Conservation (phyloP, 1,139 yeast species). For the Blastobotrys apis region DNA sequence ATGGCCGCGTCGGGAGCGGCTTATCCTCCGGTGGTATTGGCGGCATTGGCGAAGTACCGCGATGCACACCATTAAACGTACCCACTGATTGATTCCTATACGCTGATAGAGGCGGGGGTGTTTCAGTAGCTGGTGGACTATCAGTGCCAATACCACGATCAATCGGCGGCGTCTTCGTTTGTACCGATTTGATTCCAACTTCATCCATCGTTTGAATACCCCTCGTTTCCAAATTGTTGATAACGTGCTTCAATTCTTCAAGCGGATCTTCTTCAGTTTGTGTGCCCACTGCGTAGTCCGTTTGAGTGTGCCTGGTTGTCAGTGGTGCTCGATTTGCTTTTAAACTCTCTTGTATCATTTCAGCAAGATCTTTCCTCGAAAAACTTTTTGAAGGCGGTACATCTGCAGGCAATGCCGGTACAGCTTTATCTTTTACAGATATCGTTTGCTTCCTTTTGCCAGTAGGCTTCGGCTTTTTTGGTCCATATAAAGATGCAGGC, state of each 20-base stretch:
- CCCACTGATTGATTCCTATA: constrained; percentile 2
- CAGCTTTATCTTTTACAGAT: constrained; percentile 5
- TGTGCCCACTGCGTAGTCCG: constrained; percentile 18
- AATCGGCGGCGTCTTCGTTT: not conserved
- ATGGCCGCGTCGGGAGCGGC: constrained; percentile 2
- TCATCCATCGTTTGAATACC: constrained; percentile 7
- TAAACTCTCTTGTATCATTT: no score
- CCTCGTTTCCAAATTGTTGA: not conserved
- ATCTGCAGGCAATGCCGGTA: constrained; percentile 5
- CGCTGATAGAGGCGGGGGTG: no score
- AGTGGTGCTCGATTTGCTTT: no score
- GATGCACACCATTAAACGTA: constrained; percentile 6
- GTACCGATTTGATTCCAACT: not conserved
- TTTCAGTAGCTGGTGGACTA: no score
- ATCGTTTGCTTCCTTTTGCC: constrained; percentile 10
- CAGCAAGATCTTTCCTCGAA: not conserved
- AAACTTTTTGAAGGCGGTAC: not conserved
- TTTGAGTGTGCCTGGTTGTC: constrained; percentile 12
- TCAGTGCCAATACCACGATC: not conserved
- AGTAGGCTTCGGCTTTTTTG: constrained; percentile 4
- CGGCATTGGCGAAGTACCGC: constrained; percentile 4
- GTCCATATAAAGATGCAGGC: constrained; percentile 2
- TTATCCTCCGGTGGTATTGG: not conserved
- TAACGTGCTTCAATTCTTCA: not conserved
- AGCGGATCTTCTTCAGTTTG: constrained; percentile 22